Conservation (phyloP, 176 grass and related monocot species). For the Aegilops longissima region DNA sequence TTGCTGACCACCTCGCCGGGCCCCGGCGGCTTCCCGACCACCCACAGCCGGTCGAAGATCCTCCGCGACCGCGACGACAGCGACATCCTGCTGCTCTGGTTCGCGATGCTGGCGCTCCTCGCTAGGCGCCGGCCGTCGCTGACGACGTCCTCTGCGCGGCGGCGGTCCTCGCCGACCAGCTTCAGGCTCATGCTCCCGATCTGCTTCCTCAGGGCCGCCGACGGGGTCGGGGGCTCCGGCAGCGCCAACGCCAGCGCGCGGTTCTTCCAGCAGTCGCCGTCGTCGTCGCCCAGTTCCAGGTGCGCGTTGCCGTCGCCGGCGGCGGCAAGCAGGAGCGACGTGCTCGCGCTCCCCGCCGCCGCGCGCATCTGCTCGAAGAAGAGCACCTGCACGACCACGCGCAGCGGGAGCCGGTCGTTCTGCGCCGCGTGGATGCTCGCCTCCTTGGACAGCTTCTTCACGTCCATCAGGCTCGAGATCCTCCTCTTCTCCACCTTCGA, state of each 20-base stretch:
- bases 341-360: not conserved
- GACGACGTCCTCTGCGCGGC: slow-evolving; percentile 10
- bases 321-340: not conserved
- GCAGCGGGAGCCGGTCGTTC: slow-evolving; percentile 68
- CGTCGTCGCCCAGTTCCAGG: slow-evolving; percentile 1
- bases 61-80: slow-evolving; percentile 63
- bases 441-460: slow-evolving; percentile 73
- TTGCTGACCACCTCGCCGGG: slow-evolving; percentile 48
- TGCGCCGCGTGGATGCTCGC: slow-evolving; percentile 76
- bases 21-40: slow-evolving; percentile 36
- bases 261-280: slow-evolving; percentile 36
- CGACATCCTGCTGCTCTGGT: slow-evolving; percentile 47
- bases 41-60: slow-evolving; percentile 80
- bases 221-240: slow-evolving; percentile 15
- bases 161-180: slow-evolving; percentile 11
- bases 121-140: slow-evolving; percentile 40
- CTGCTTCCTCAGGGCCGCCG: slow-evolving; percentile 38
- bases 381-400: slow-evolving; percentile 70
- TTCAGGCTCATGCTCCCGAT: slow-evolving; percentile 58
- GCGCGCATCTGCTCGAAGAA: slow-evolving; percentile 75
- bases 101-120: slow-evolving; percentile 31
- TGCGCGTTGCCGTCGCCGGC: not conserved
- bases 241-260: slow-evolving; percentile 3
- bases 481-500: slow-evolving; percentile 60
- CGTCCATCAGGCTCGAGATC: slow-evolving; percentile 63